These are phyloP conservation scores for Aspergillus sclerotiicarbonarius DNA, from an alignment of 495 filamentous ascomycete species.

Conservation along the genomic window DNA sequence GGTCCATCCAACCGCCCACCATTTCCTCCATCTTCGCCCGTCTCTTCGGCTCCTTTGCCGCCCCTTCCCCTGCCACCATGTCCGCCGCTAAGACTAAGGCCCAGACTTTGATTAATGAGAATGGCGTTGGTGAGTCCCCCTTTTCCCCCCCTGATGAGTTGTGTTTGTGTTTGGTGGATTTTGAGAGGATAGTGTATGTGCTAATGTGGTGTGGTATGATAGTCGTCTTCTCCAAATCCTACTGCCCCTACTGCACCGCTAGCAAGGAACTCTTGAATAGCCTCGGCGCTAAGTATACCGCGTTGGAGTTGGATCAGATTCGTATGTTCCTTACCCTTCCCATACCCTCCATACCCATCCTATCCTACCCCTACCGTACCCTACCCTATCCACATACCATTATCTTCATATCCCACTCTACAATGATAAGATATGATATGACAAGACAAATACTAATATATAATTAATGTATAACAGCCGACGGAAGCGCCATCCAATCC, in stretches of 20 bases:
- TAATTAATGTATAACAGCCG: conserved; percentile 46
- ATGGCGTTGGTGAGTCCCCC: conserved; percentile 71
- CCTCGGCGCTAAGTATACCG: conserved; percentile 67
- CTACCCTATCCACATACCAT: not conserved
- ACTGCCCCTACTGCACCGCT: conserved; percentile 90
- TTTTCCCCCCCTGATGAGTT: not conserved
- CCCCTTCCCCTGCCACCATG: conserved; percentile 62
- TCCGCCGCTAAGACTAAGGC: conserved; percentile 85
- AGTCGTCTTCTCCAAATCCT: conserved; percentile 96
- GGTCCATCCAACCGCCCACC: conserved; percentile 43
- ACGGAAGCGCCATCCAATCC: conserved; percentile 78
- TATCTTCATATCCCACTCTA: not conserved
- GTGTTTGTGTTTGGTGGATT: not conserved
- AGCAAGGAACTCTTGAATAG: conserved; percentile 71
- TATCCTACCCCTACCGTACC: too few species aligned
- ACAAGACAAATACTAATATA: not conserved
- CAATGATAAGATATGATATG: not conserved
- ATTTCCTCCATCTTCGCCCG: conserved; percentile 75
- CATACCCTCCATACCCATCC: too few species aligned
- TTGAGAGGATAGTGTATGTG: not conserved
- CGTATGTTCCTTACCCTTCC: conserved; percentile 48
- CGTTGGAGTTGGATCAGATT: conserved; percentile 81
- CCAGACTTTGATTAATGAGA: conserved; percentile 84
- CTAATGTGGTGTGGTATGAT: too few species aligned
- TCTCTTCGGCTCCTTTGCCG: conserved; percentile 65